These are phyloP conservation scores for Rhizopogon vulgaris DNA, from an alignment of 768 basidiomycete species.

Conservation along the genomic window DNA sequence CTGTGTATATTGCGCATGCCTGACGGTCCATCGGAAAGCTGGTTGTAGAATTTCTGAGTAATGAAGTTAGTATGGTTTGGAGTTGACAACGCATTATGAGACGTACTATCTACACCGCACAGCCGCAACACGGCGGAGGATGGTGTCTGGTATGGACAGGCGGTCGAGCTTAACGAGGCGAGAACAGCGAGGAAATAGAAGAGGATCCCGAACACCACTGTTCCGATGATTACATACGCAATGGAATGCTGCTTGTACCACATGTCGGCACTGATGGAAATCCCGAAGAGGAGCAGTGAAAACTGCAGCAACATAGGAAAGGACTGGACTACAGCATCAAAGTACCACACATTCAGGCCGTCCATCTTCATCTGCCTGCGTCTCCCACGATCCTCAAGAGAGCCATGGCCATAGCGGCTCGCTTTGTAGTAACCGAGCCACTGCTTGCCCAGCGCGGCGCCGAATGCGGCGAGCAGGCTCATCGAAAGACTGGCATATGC, in stretches of 20 bases:
- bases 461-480: constrained; percentile 10
- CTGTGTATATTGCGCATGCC: background rate
- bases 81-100: background rate
- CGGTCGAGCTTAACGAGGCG: background rate
- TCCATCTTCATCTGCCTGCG: constrained; percentile 3
- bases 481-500: constrained; percentile 1
- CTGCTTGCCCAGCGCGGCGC: constrained; percentile 5
- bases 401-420: background rate
- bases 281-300: constrained; percentile 3
- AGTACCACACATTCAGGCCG: constrained; percentile 2
- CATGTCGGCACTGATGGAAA: background rate
- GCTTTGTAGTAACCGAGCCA: constrained; percentile 4
- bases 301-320: constrained; percentile 1
- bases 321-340: background rate
- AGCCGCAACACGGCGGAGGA: background rate
- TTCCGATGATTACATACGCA: background rate
- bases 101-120: background rate
- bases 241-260: background rate
- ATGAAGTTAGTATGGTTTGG: background rate
- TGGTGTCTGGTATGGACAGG: background rate
- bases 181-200: constrained; percentile 1
- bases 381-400: background rate
- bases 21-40: background rate
- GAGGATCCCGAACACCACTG: background rate
- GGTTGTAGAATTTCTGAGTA: background rate